Percentiles rank a stretch among this genome's conserved stretches.
Conservation (phyloP, 805 yeast genomes). For the Torulaspora franciscae region DNA sequence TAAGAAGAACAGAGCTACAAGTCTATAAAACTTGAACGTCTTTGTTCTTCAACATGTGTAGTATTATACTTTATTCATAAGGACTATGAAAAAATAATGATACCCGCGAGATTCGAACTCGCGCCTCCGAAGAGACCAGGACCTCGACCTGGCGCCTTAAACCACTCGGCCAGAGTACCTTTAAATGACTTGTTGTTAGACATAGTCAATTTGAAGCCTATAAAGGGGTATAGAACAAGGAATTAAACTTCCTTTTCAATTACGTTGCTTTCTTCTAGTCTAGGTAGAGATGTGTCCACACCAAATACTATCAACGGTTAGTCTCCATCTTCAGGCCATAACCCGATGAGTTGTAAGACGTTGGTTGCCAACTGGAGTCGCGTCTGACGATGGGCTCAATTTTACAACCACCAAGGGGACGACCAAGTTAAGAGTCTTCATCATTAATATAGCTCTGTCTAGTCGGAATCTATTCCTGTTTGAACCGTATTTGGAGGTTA, state of each 20-base stretch:
- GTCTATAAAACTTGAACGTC: background rate
- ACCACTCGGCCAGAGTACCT: slow-evolving; percentile 69
- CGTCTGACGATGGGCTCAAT: slow-evolving; percentile 4
- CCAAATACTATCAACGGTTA: no score
- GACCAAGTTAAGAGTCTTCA: background rate
- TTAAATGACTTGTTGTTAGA: background rate
- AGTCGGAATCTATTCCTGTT: background rate
- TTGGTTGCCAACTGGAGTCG: background rate
- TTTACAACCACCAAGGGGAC: slow-evolving; percentile 13
- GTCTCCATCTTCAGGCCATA: no score
- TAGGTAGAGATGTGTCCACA: no score
- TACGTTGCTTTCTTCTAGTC: no score
- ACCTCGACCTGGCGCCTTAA: slow-evolving; percentile 73
- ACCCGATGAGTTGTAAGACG: background rate
- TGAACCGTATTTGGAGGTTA: background rate
- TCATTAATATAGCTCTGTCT: background rate
- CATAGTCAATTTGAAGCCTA: no score
- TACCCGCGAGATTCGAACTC: slow-evolving; percentile 84
- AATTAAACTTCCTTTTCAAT: no score
- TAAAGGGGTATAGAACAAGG: no score
- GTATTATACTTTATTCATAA: background rate
- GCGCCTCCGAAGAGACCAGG: slow-evolving; percentile 82
- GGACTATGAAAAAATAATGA: slow-evolving; percentile 41
- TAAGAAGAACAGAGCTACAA: background rate
- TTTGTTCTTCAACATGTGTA: background rate